These are phyloP conservation scores for Hibiscus syriacus DNA, from an alignment of 345 rosid species.

Conservation along the genomic window DNA sequence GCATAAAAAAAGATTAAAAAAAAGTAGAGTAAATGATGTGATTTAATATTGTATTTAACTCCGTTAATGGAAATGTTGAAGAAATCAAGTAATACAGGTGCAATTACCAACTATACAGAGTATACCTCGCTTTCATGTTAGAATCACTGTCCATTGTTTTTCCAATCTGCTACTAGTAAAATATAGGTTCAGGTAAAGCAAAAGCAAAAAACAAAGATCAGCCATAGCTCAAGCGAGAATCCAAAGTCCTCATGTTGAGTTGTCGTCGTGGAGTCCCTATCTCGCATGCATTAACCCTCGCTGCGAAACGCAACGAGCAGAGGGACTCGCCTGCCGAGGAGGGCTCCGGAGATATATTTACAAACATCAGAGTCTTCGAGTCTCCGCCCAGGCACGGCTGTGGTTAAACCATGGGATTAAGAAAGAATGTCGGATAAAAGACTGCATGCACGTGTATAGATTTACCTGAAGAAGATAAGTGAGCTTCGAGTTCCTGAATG, in stretches of 20 bases:
- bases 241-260: constrained; percentile 36
- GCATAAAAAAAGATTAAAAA: no score
- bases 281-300: constrained; percentile 94
- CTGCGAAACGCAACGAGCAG: constrained; percentile 94
- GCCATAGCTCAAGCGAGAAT: constrained; percentile 72
- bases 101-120: constrained; percentile 35
- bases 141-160: constrained; percentile 18
- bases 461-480: constrained; percentile 96
- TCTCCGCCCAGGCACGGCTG: constrained; percentile 98
- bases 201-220: constrained; percentile 17
- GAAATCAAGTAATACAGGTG: constrained; percentile 6
- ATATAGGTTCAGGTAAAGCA: constrained; percentile 20
- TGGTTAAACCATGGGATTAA: constrained; percentile 18
- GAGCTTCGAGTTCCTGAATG: constrained; percentile 89
- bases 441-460: not conserved
- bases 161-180: constrained; percentile 4
- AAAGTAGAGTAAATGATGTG: no score
- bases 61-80: not conserved
- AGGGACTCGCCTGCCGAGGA: constrained; percentile 82
- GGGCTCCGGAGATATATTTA: constrained; percentile 79
- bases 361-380: constrained; percentile 89
- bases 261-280: constrained; percentile 92
- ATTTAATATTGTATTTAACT: not conserved
- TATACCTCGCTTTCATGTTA: constrained; percentile 36
- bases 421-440: constrained; percentile 10